Conservation (phyloP, 371 early-diverging fungal species). For the Actinomucor elegans region DNA sequence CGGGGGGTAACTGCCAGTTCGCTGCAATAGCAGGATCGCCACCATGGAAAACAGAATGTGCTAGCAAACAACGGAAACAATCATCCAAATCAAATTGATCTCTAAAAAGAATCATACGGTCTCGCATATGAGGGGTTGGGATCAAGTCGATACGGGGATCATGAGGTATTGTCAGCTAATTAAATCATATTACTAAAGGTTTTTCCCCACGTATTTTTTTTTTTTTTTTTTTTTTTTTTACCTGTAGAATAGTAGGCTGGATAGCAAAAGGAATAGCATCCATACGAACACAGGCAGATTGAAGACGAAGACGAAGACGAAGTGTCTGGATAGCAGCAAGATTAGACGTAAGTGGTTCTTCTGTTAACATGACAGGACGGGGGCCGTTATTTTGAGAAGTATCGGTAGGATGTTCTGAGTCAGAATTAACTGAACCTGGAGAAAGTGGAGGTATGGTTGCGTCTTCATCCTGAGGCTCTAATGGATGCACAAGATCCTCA, state of each 20-base stretch:
- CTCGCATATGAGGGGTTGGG: slow-evolving; percentile 61
- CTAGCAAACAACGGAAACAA: slow-evolving; percentile 52
- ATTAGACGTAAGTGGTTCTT: slow-evolving; percentile 29
- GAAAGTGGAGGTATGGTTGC: slow-evolving; percentile 9
- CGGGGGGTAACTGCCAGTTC: slow-evolving; percentile 57
- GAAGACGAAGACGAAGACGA: slow-evolving; percentile 37
- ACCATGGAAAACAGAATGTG: slow-evolving; percentile 54
- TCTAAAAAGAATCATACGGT: slow-evolving; percentile 63
- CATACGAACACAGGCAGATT: slow-evolving; percentile 36
- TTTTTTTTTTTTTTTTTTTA: slow-evolving; percentile 16
- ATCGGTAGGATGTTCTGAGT: background rate
- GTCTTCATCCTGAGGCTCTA: slow-evolving; percentile 12
- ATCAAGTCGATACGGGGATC: slow-evolving; percentile 63
- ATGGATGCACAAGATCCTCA: slow-evolving; percentile 26
- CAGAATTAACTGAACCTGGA: slow-evolving; percentile 4
- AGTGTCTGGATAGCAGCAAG: slow-evolving; percentile 45
- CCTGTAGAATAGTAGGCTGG: slow-evolving; percentile 49
- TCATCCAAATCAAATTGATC: slow-evolving; percentile 60
- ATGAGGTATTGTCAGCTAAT: slow-evolving; percentile 53
- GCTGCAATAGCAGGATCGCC: slow-evolving; percentile 57
- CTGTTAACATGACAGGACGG: slow-evolving; percentile 18
- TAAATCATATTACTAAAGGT: slow-evolving; percentile 4
- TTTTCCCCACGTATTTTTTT: background rate
- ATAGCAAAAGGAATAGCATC: slow-evolving; percentile 35
- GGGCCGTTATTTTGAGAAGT: background rate